A percentile compares a stretch with the other conserved stretches of the same genome.
These are phyloP conservation scores for Macrolepiota dolichaula DNA, from an alignment of 768 basidiomycete genomes.

Conservation along the genomic window DNA sequence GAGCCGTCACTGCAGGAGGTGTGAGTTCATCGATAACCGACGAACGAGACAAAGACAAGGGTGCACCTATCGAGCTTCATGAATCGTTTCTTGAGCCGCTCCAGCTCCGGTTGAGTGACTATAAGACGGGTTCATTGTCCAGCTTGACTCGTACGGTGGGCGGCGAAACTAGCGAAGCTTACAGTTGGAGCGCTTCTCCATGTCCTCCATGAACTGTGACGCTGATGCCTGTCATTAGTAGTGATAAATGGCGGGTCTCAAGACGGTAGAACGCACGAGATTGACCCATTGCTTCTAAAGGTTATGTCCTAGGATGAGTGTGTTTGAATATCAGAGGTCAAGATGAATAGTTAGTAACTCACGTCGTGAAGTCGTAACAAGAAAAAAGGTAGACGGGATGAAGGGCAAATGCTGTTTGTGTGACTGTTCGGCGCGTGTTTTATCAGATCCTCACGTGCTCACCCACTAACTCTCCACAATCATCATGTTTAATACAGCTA, in stretches of 20 bases:
- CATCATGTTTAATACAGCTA: background rate
- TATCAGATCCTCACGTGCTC: conserved; percentile 12
- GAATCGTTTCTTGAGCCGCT: conserved; percentile 96
- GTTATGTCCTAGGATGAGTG: background rate
- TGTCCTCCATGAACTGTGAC: conserved; percentile 97
- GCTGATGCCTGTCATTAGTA: conserved; percentile 34
- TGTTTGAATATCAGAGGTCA: background rate
- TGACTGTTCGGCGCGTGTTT: background rate
- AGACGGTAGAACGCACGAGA: conserved; percentile 1
- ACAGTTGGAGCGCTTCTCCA: conserved; percentile 98
- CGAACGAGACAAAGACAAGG: background rate
- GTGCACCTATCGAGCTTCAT: conserved; percentile 95
- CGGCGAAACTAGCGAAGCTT: conserved; percentile 31
- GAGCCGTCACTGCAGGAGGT: conserved; percentile 73
- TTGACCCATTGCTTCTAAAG: conserved; percentile 7
- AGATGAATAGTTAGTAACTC: background rate
- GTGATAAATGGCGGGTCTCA: background rate
- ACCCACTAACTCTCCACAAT: background rate
- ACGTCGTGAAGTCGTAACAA: background rate
- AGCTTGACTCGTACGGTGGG: conserved; percentile 1
- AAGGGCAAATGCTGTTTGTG: background rate
- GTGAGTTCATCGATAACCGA: background rate
- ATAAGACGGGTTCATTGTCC: conserved; percentile 14
- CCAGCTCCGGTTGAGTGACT: conserved; percentile 95
- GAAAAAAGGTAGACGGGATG: background rate